phyloP scores from a whole-genome alignment of 495 filamentous ascomycete genomes.

The Hypoxylon rickii region DNA sequence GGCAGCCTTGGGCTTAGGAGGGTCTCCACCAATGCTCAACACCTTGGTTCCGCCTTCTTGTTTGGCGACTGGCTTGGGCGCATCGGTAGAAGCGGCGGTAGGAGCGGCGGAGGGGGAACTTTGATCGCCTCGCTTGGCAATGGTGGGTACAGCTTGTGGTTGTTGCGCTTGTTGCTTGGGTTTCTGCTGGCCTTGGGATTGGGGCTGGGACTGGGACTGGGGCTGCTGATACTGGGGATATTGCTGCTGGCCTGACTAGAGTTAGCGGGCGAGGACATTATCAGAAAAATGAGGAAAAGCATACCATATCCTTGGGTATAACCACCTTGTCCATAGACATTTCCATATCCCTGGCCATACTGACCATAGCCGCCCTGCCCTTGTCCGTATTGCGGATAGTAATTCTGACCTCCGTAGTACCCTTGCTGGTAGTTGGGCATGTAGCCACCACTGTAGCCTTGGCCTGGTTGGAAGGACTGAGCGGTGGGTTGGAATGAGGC shows the following conservation, averaged over 20 bases:
- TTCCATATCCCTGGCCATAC: conserved; percentile 59
- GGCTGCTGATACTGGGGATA: conserved; percentile 56
- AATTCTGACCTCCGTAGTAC: conserved; percentile 53
- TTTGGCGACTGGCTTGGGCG: conserved; percentile 48
- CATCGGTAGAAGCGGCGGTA: conserved; percentile 41
- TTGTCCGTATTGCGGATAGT: conserved; percentile 62
- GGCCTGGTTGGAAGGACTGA: conserved; percentile 76
- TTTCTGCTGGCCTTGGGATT: conserved; percentile 53
- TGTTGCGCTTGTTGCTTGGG: conserved; percentile 51
- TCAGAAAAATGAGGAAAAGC: neutral
- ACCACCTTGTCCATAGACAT: conserved; percentile 51
- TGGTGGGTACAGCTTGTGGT: conserved; percentile 63
- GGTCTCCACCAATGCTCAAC: conserved; percentile 56
- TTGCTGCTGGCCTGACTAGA: conserved; percentile 41
- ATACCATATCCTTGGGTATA: conserved; percentile 68
- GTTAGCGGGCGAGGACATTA: conserved; percentile 24
- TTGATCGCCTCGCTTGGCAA: conserved; percentile 66
- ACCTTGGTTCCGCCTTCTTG: conserved; percentile 57
- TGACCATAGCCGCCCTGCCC: conserved; percentile 54
- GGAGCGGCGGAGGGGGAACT: conserved; percentile 39
- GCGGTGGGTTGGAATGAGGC: conserved; percentile 81
- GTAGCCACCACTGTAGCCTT: conserved; percentile 58
- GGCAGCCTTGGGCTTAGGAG: conserved; percentile 59
- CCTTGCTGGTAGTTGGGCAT: conserved; percentile 53
- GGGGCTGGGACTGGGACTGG: conserved; percentile 52